phyloP scores from a whole-genome alignment of 2,329 filamentous ascomycete species.

The Berkeleyomyces basicola region DNA sequence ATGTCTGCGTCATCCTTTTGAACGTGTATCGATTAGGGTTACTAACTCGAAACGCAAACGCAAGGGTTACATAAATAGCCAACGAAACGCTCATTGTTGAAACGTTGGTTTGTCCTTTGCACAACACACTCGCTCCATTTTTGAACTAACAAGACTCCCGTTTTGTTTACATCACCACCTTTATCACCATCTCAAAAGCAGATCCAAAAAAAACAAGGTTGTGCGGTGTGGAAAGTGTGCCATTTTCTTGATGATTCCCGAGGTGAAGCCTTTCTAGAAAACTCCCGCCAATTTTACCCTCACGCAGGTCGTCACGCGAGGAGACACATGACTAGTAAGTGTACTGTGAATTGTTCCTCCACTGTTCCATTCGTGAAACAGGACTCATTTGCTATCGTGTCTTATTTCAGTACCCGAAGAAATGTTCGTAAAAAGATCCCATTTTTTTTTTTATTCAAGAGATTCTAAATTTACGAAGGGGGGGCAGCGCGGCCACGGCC shows the following conservation, averaged over 20 bases:
- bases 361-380: slow-evolving; percentile 12
- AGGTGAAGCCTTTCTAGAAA: slow-evolving; percentile 27
- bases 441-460: slow-evolving; percentile 19
- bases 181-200: background rate
- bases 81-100: too few species aligned
- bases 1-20: too few species aligned
- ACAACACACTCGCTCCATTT: too few species aligned
- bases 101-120: too few species aligned
- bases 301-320: slow-evolving; percentile 26
- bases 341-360: slow-evolving; percentile 22
- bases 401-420: slow-evolving; percentile 26
- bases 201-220: background rate
- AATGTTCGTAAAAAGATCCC: slow-evolving; percentile 21
- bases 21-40: too few species aligned
- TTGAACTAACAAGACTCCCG: too few species aligned
- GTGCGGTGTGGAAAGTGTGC: slow-evolving; percentile 13
- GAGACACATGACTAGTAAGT: slow-evolving; percentile 22
- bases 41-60: too few species aligned
- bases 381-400: slow-evolving; percentile 12
- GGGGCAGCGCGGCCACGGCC: slow-evolving; percentile 76
- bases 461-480: slow-evolving; percentile 38
- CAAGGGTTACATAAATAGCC: too few species aligned
- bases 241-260: slow-evolving; percentile 30
- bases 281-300: slow-evolving; percentile 29
- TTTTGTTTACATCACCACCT: background rate